Percentiles rank a stretch among this genome's conserved stretches.
phyloP scores from a whole-genome alignment of 2,329 filamentous ascomycete species.

The Geoglossum cookeanum region DNA sequence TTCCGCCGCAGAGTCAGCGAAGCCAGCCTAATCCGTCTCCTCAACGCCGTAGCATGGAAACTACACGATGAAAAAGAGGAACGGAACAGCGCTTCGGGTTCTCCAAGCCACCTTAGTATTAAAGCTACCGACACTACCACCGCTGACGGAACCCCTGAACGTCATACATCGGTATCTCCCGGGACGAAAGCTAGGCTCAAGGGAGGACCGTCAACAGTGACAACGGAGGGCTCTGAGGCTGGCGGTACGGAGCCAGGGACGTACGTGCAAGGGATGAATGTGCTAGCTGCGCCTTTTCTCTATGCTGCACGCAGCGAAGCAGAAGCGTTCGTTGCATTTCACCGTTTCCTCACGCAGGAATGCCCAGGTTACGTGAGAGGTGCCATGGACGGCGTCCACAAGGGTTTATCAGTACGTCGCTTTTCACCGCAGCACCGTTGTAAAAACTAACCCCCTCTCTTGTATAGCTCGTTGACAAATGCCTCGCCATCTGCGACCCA shows the following conservation, averaged over 20 bases:
- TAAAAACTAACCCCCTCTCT: neutral
- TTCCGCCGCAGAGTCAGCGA: slow-evolving; percentile 92
- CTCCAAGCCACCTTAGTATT: neutral
- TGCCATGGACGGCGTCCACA: slow-evolving; percentile 93
- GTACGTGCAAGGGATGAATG: slow-evolving; percentile 98
- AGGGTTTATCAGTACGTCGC: slow-evolving; percentile 42
- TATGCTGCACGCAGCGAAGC: slow-evolving; percentile 89
- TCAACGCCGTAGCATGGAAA: slow-evolving; percentile 91
- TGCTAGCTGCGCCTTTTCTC: slow-evolving; percentile 83
- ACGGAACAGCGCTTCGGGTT: slow-evolving; percentile 23
- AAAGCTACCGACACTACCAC: neutral
- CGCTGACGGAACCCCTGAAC: slow-evolving; percentile 2
- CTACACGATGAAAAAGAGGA: slow-evolving; percentile 60
- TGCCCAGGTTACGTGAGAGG: slow-evolving; percentile 87
- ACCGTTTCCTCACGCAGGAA: slow-evolving; percentile 70
- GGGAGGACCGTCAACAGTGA: slow-evolving; percentile 33
- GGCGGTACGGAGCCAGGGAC: slow-evolving; percentile 48
- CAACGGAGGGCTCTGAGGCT: slow-evolving; percentile 43
- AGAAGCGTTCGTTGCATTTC: slow-evolving; percentile 83
- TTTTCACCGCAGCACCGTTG: neutral
- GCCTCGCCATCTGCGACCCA: slow-evolving; percentile 76
- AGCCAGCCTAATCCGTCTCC: slow-evolving; percentile 77
- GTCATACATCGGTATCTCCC: neutral
- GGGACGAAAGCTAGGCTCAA: slow-evolving; percentile 17
- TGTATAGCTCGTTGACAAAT: slow-evolving; percentile 57